Percentiles rank a stretch among this genome's conserved stretches.
Conservation (phyloP, 1,139 yeast species). For the Saccharomycopsis hybrid region DNA sequence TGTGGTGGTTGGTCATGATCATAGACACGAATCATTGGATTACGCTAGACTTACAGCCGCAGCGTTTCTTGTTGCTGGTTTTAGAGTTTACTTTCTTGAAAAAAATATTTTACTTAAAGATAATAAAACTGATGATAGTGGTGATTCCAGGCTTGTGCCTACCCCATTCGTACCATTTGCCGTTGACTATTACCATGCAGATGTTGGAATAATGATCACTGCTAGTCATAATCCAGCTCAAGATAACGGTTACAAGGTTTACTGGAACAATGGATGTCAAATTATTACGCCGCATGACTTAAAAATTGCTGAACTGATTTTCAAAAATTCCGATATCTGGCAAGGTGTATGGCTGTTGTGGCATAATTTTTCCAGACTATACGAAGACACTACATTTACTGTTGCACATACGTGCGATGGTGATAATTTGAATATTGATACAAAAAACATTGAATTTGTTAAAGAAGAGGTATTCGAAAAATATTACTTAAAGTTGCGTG, state of each 20-base stretch:
- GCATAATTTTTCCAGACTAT: constrained; percentile 31
- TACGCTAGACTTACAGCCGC: constrained; percentile 78
- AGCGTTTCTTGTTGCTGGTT: constrained; percentile 63
- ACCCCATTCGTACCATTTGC: constrained; percentile 93
- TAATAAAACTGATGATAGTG: too few relatives aligned
- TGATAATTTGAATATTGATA: constrained; percentile 25
- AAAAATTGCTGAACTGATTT: constrained; percentile 62
- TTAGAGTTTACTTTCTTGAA: constrained; percentile 63
- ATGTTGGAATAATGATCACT: constrained; percentile 91
- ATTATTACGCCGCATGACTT: constrained; percentile 87
- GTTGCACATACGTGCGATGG: constrained; percentile 32
- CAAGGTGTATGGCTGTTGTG: constrained; percentile 43
- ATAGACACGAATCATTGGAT: constrained; percentile 69
- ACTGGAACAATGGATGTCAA: constrained; percentile 91
- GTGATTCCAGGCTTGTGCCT: constrained; percentile 50
- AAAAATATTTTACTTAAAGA: too few relatives aligned
- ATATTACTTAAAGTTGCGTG: constrained; percentile 34
- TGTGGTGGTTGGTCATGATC: constrained; percentile 88
- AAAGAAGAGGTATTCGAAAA: constrained; percentile 27
- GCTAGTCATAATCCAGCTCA: constrained; percentile 94
- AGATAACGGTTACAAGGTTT: constrained; percentile 94
- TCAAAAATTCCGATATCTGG: constrained; percentile 58
- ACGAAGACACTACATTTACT: too few relatives aligned
- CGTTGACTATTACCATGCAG: constrained; percentile 54
- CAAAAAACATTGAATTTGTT: constrained; percentile 8